These are phyloP conservation scores for Colletotrichum aenigma DNA, from an alignment of 2,329 filamentous ascomycete genomes.

Conservation along the genomic window DNA sequence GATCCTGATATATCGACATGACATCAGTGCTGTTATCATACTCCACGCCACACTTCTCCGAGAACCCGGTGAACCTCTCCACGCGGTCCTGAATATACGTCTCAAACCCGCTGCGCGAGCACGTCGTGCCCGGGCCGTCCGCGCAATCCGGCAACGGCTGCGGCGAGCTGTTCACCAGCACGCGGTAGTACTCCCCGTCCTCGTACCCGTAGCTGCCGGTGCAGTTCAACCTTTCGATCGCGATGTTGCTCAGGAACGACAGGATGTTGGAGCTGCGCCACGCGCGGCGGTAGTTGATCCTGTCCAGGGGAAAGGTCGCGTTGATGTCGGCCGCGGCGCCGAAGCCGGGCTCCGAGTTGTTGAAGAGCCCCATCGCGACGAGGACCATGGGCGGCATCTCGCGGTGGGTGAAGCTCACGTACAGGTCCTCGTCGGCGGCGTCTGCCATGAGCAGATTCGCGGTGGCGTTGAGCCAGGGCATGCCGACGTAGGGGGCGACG, in stretches of 20 bases:
- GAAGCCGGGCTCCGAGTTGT: slow-evolving; percentile 63
- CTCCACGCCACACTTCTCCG: slow-evolving; percentile 39
- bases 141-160: slow-evolving; percentile 45
- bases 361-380: slow-evolving; percentile 72
- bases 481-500: slow-evolving; percentile 62
- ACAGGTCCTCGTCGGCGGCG: slow-evolving; percentile 58
- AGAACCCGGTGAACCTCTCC: slow-evolving; percentile 43
- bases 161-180: slow-evolving; percentile 47
- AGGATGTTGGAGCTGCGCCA: slow-evolving; percentile 69
- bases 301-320: slow-evolving; percentile 66
- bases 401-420: slow-evolving; percentile 72
- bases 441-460: slow-evolving; percentile 49
- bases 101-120: slow-evolving; percentile 42
- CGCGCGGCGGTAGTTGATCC: slow-evolving; percentile 65
- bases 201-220: slow-evolving; percentile 57
- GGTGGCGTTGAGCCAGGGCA: slow-evolving; percentile 71
- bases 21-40: slow-evolving; percentile 38
- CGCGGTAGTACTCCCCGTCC: slow-evolving; percentile 54
- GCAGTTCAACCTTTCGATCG: slow-evolving; percentile 69
- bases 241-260: slow-evolving; percentile 70
- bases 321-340: slow-evolving; percentile 51
- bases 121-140: slow-evolving; percentile 48
- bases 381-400: slow-evolving; percentile 70
- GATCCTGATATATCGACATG: slow-evolving; percentile 35
- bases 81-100: slow-evolving; percentile 40